Conservation (phyloP, 345 rosid species). For the thale cress (Arabidopsis thaliana) region DNA sequence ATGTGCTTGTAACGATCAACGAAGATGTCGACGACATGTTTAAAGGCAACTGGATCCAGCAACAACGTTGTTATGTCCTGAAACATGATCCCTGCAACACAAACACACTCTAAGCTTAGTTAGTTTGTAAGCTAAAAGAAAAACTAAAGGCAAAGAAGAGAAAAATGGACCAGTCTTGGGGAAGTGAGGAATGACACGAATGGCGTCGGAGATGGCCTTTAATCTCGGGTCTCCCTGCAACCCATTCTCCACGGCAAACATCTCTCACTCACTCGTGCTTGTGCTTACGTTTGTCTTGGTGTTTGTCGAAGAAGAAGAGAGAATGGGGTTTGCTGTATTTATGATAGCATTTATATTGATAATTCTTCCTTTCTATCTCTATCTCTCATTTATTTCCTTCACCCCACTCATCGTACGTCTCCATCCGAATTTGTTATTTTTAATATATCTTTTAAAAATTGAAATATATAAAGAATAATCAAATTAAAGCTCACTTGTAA, state of each 20-base stretch:
- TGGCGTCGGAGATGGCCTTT: conserved; percentile 47
- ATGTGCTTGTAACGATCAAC: conserved; percentile 92
- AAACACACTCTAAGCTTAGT: background rate
- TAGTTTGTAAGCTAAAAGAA: background rate
- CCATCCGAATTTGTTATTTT: conserved; percentile 3
- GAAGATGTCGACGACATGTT: conserved; percentile 86
- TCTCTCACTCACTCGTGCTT: conserved; percentile 25
- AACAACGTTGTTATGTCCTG: conserved; percentile 93
- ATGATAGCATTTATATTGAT: conserved; percentile 35
- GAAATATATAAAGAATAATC: background rate
- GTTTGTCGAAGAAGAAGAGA: conserved; percentile 5
- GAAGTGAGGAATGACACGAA: conserved; percentile 51
- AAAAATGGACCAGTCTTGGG: conserved; percentile 39
- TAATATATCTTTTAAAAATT: background rate
- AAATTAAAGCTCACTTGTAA: background rate
- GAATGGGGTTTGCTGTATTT: conserved; percentile 19
- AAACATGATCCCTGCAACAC: conserved; percentile 83
- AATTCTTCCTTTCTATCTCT: background rate
- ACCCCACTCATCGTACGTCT: conserved; percentile 38
- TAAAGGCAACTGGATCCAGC: conserved; percentile 86
- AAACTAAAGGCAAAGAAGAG: background rate
- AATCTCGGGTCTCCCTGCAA: conserved; percentile 48
- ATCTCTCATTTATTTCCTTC: background rate
- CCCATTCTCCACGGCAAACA: conserved; percentile 49
- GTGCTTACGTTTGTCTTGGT: background rate